A percentile compares a stretch with the other conserved stretches of the same genome.
Evolutionary conservation across 495 filamentous ascomycete genomes (phyloP).

Genomic region (Penicillium ochrochloron): DNA sequence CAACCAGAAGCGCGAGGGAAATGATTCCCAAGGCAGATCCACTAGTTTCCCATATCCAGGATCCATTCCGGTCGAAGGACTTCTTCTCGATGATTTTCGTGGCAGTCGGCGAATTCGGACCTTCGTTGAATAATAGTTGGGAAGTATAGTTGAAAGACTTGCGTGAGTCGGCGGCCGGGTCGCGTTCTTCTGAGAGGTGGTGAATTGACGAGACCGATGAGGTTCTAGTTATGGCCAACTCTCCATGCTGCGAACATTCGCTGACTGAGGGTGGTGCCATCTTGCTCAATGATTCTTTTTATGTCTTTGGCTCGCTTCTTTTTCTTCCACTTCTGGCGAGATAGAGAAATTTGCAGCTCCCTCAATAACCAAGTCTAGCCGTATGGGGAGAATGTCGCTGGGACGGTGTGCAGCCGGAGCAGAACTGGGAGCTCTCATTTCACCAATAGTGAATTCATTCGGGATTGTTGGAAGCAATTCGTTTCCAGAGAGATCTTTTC

Average conservation of each 20-base stretch:
- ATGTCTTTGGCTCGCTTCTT: background rate
- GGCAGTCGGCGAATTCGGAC: background rate
- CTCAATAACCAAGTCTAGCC: background rate
- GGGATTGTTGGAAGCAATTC: background rate
- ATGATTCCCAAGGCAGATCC: background rate
- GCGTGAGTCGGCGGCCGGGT: background rate
- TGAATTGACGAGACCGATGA: slow-evolving; percentile 1
- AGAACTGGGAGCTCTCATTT: background rate
- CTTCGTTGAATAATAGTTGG: background rate
- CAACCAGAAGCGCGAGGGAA: background rate
- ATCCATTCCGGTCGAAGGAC: background rate
- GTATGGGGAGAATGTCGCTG: background rate
- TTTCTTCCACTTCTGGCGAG: background rate
- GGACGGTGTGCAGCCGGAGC: background rate
- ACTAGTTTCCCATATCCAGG: background rate
- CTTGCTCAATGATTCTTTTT: background rate
- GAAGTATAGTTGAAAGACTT: background rate
- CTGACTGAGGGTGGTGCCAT: background rate
- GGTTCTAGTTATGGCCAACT: background rate
- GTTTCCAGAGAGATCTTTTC: background rate
- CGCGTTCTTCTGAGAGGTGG: background rate
- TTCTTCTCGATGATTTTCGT: background rate
- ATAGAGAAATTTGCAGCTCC: background rate
- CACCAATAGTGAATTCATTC: background rate
- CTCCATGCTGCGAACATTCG: background rate